Evolutionary conservation across 2,329 filamentous ascomycete species (phyloP), one percentile per base, ranked within the genome.

Genomic region (Magnaporthiopsis rhizophila): DNA sequence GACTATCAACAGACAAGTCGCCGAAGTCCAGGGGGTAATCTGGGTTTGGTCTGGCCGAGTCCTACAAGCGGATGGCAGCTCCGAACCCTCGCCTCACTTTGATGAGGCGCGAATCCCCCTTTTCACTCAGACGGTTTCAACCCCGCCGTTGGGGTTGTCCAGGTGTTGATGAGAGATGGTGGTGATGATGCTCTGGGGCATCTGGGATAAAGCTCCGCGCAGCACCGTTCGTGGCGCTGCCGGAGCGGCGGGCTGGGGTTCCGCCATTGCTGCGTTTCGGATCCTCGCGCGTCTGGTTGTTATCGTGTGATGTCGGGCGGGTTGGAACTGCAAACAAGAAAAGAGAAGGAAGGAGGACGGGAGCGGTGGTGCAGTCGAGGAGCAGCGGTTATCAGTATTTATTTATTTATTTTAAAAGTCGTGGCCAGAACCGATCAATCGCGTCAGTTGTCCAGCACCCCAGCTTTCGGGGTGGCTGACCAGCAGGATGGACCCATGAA

Each of bases 101-200:
- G 62, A 68, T 69, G 69, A 74, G 69, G 71, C 66, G 63, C 66
- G 65, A 66, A 66, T 65, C 67, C 64, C 62, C 62, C 62, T 45
- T 64, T 64, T 32, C 30, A 67, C 67, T 77, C 79, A 83, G 71
- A 80, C 71, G 69, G 70, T 72, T 67, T 70, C 70, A 67, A 81
- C 81, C 81, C 81, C 81, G 69, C 67, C 81, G 71, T 80, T 83
- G 80, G 82, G 82, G 80, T 75, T 82, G 78, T 79, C 73, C 66
- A 65, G 64, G 65, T 58, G 61, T 65, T 63, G 13, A 32, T 15
- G 30, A 21, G 26, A 58, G 57, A 7, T 30, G 30, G 56, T 58
- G 56, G 57, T 58, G 24, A 58, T 58, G 9, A 28, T 30, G 57
- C 30, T 4, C 6, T 53, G 45, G 45, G 45, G 45, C 45, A 53